phyloP scores from a whole-genome alignment of 306 rosid species.

The Dalbergia cultrata region DNA sequence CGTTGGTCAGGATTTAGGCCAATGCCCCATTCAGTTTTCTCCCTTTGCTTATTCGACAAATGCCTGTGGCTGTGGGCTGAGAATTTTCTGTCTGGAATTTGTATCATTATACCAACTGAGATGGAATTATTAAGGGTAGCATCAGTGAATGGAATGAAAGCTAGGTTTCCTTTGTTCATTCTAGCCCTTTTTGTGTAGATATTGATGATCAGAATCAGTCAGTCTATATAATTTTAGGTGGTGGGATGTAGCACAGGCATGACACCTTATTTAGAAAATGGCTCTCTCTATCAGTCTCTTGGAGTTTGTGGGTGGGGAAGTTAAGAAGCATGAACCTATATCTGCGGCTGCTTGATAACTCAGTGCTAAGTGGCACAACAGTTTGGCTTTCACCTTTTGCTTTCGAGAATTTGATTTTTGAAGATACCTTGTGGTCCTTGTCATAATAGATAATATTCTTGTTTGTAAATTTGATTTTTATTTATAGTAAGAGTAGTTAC shows the following conservation, averaged over 20 bases:
- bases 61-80: too few species aligned
- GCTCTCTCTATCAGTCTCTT: conserved; percentile 14
- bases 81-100: not conserved
- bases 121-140: too few species aligned
- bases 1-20: too few species aligned
- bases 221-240: too few species aligned
- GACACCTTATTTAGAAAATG: too few species aligned
- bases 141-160: too few species aligned
- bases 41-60: too few species aligned
- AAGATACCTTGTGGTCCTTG: conserved; percentile 28
- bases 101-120: too few species aligned
- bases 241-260: too few species aligned
- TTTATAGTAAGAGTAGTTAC: too few species aligned
- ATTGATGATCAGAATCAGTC: not conserved
- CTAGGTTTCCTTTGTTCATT: not conserved
- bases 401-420: conserved; percentile 22
- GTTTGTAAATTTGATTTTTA: conserved; percentile 20
- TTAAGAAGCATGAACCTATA: not conserved
- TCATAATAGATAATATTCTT: not conserved
- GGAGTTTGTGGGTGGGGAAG: not conserved
- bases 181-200: conserved; percentile 13
- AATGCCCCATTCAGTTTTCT: too few species aligned
- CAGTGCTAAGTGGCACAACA: not conserved
- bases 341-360: not conserved
- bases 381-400: not conserved